Evolutionary conservation across 257 asterid species (phyloP), one percentile per base, ranked within the genome.

Genomic region (Nicotiana noctiflora): DNA sequence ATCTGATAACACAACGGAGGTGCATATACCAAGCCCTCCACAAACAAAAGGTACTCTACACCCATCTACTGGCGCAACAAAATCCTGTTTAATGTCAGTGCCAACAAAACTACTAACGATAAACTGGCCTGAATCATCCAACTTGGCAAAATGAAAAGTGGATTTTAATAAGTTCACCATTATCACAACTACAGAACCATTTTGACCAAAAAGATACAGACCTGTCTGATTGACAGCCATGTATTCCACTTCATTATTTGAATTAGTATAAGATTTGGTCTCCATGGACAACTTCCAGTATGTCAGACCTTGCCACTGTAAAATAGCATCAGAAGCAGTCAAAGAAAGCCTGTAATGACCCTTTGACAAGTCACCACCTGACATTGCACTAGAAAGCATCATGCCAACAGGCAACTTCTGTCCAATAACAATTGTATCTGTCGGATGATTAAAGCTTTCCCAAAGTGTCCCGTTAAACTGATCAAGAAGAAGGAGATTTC

Each of bases 201-300:
- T 83, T 25, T 60, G 86, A 53, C 89, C 92, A 15, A 84, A 84
- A 21, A 93, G 84, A 81, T 75, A 89, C 11, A 93, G 76, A n/a
- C 97, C 97, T 5, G 92, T 89, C 56, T 72, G 89, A 83, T 92
- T 83, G 15, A 86, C 8, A 9, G 74, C 79, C 87, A 86, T 72
- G 75, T 84, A 88, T 76, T 88, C 90, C 65, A 81, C 89, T 11
- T 82, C 82, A 29, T 23, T 53, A 61, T 82, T 83, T 34, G 82
- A 81, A 75, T 86, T 82, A 29, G 74, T 56, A 76, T 89, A 86
- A 12, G 90, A 92, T 25, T 49, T 32, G n/a, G 82, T 11, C 18
- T 85, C 90, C 98, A 94, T 94, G 8, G 98, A 88, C 80, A 94
- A 53, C 79, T 86, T 90, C 96, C 93, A 92, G 81, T 90, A 94